These are phyloP conservation scores for Pseudogymnoascus sp. DNA, from an alignment of 2,329 filamentous ascomycete genomes.

Conservation along the genomic window DNA sequence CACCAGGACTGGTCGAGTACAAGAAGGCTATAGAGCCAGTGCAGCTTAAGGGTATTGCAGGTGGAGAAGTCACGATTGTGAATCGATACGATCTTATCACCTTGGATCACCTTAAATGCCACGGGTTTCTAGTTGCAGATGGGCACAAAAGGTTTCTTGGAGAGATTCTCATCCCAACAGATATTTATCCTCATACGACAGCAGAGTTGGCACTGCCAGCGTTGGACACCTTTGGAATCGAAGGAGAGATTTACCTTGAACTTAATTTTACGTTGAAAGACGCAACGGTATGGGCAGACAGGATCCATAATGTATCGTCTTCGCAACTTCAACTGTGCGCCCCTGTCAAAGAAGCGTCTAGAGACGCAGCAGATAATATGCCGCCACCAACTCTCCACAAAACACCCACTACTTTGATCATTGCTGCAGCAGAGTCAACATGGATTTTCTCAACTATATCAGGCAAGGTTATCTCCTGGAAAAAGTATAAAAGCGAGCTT, in stretches of 20 bases:
- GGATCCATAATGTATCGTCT: conserved; percentile 27
- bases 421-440: conserved; percentile 21
- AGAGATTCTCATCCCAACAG: conserved; percentile 9
- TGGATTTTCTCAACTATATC: conserved; percentile 40
- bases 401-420: conserved; percentile 22
- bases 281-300: conserved; percentile 8
- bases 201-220: conserved; percentile 11
- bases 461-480: conserved; percentile 39
- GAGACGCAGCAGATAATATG: too few relatives aligned
- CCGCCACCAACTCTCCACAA: conserved; percentile 14
- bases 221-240: background rate
- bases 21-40: conserved; percentile 37
- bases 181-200: conserved; percentile 31
- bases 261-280: conserved; percentile 1
- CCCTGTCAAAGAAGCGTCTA: conserved; percentile 18
- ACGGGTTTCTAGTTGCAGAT: conserved; percentile 39
- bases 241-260: conserved; percentile 10
- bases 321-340: conserved; percentile 22
- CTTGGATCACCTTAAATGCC: conserved; percentile 43
- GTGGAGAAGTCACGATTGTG: conserved; percentile 23
- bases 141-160: conserved; percentile 30
- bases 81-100: conserved; percentile 47
- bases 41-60: conserved; percentile 21
- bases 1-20: conserved; percentile 34
- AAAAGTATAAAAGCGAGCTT: conserved; percentile 32